A percentile compares a stretch with the other conserved stretches of the same genome.
These are phyloP conservation scores for Fusarium veterinarium DNA, from an alignment of 2,329 filamentous ascomycete genomes.

Conservation along the genomic window DNA sequence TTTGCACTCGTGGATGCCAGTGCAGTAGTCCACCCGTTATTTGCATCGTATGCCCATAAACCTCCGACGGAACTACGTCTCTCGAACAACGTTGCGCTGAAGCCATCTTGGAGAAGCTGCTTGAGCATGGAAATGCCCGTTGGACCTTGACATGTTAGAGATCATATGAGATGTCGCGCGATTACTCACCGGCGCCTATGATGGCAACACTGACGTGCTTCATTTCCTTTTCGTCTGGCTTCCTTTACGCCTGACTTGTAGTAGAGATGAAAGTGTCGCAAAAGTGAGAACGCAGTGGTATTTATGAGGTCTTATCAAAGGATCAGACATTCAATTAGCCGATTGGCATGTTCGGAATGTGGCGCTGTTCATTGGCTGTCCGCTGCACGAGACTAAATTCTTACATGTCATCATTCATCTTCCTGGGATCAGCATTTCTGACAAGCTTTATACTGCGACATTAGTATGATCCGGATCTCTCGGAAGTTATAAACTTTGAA, in stretches of 20 bases:
- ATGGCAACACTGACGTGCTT: background rate
- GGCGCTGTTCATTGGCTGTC: background rate
- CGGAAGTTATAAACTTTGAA: background rate
- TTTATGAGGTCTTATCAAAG: background rate
- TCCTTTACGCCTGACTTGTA: accelerated
- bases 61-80: conserved; percentile 9
- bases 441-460: background rate
- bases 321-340: background rate
- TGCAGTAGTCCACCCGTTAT: conserved; percentile 13
- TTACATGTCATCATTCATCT: background rate
- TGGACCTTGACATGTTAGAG: background rate
- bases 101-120: conserved; percentile 19
- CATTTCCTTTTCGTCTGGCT: background rate
- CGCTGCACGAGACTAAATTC: background rate
- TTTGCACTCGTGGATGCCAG: background rate
- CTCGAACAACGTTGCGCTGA: conserved; percentile 9
- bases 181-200: conserved; percentile 4
- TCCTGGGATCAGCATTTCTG: background rate
- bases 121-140: conserved; percentile 31
- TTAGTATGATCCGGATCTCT: too few species aligned
- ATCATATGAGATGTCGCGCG: accelerated
- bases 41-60: conserved; percentile 12
- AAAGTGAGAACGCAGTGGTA: background rate
- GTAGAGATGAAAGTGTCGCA: accelerated
- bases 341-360: background rate